Conservation (phyloP, 1,284 basidiomycete species). For the Apiotrichum gracile region DNA sequence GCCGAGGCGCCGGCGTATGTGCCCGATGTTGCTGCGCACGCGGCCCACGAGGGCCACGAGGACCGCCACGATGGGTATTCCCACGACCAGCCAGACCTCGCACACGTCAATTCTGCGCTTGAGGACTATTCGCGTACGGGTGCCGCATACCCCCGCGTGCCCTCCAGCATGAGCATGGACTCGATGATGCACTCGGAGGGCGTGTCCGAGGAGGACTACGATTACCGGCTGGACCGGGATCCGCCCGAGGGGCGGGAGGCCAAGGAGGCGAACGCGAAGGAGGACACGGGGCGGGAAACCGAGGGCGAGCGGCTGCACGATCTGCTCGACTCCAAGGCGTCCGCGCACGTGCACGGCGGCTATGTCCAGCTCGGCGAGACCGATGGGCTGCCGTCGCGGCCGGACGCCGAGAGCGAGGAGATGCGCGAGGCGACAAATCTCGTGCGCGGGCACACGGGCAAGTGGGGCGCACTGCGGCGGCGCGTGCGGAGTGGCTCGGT, state of each 20-base stretch:
- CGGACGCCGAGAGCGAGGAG: slow-evolving; percentile 20
- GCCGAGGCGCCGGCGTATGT: slow-evolving; percentile 37
- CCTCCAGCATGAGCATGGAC: neutral
- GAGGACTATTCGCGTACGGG: slow-evolving; percentile 24
- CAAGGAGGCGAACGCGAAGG: slow-evolving; percentile 1
- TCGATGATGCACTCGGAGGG: too few relatives aligned
- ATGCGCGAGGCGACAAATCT: slow-evolving; percentile 38
- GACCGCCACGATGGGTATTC: too few relatives aligned
- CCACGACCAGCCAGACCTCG: slow-evolving; percentile 31
- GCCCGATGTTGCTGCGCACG: too few relatives aligned
- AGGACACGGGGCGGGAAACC: neutral
- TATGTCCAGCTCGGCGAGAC: slow-evolving; percentile 48
- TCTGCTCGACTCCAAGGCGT: slow-evolving; percentile 29
- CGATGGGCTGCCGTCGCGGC: slow-evolving; percentile 46
- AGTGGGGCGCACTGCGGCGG: slow-evolving; percentile 41
- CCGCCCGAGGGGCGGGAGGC: slow-evolving; percentile 9
- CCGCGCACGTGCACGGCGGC: slow-evolving; percentile 28
- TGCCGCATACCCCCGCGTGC: neutral
- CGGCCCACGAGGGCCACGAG: neutral
- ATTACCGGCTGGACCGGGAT: slow-evolving; percentile 43
- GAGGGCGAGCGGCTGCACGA: slow-evolving; percentile 14
- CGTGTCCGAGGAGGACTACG: slow-evolving; percentile 41
- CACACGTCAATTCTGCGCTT: slow-evolving; percentile 33
- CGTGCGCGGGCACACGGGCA: slow-evolving; percentile 46
- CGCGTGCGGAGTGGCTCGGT: slow-evolving; percentile 23